Evolutionary conservation across 306 rosid genomes (phyloP), one percentile per base, ranked within the genome.

Genomic region (Prunus mongolica): DNA sequence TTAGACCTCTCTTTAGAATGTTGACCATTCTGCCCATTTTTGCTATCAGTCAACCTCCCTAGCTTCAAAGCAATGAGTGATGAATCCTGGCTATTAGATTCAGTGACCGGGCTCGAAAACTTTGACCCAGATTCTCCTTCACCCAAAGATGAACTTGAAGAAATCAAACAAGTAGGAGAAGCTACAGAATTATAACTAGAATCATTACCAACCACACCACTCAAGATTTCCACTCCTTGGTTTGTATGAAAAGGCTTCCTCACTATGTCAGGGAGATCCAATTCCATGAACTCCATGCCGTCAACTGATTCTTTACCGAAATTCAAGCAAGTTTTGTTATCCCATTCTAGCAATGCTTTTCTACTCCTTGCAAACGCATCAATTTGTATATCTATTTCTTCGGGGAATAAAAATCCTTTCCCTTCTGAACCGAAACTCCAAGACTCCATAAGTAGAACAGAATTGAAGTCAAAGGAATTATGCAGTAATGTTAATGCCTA

Each of bases 401-500:
- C 94, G 72, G 85, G 65, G 78, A 87, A 74, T 80, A 91, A 81
- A 81, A 65, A 76, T 73, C 79, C 79, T 75, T 80, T 91, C 81
- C 87, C 93, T 69, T 89, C 96, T 71, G 87, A 76, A 72, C 79
- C 74, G 30, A 79, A 82, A 81, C 84, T 81, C 97, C 97, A 92
- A 74, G 96, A 81, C 84, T 89, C 96, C 97, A 92, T 92, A 50
- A 74, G 38, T 38, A 62, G 69, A 78, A 69, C 38, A 56, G 71
- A 89, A 76, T 58, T 52, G 34, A 69, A 67, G 84, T 22, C 51
- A 51, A 74, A 68, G 75, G 77, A 67, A 50, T 27, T 79, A 32
- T 44, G 41, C 70, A 79, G 64, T 13, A 57, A 76, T 34, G 44
- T 78, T 64, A 47, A 56, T 27, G 58, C 90, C 91, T 85, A 78